A percentile compares a stretch with the other conserved stretches of the same genome.
Conservation (phyloP, 2,329 filamentous ascomycete genomes). For the Cytospora schulzeri region DNA sequence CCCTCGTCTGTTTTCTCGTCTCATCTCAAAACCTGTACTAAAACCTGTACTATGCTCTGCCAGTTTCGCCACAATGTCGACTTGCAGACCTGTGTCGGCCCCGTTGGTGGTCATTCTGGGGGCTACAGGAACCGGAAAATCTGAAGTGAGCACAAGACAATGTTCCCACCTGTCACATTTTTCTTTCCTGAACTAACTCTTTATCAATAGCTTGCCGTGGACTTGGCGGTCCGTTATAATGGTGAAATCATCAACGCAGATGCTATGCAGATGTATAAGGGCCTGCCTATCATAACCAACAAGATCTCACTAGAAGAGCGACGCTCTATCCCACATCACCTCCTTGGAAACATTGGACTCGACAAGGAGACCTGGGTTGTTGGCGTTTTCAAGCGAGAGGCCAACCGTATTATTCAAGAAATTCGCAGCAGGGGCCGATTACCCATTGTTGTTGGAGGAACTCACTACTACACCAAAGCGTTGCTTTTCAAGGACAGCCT, state of each 20-base stretch:
- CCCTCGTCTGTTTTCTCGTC: background rate
- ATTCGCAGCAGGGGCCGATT: conserved; percentile 78
- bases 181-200: background rate
- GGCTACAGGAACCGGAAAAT: conserved; percentile 92
- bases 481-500: conserved; percentile 79
- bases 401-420: conserved; percentile 69
- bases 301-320: conserved; percentile 78
- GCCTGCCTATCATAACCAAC: conserved; percentile 92
- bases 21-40: background rate
- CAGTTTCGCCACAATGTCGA: conserved; percentile 40
- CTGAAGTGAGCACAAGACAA: conserved; percentile 62
- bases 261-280: conserved; percentile 95
- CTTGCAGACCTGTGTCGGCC: conserved; percentile 43
- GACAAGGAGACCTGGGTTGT: conserved; percentile 84
- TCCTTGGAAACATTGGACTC: conserved; percentile 77
- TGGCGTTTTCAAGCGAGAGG: conserved; percentile 72
- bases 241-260: conserved; percentile 97
- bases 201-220: conserved; percentile 73
- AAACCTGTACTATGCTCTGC: conserved; percentile 27
- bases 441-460: conserved; percentile 90
- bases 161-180: conserved; percentile 1
- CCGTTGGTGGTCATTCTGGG: conserved; percentile 83
- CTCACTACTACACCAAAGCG: conserved; percentile 92
- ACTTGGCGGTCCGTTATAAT: conserved; percentile 78
- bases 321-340: conserved; percentile 81